A percentile compares a stretch with the other conserved stretches of the same genome.
These are phyloP conservation scores for Aurinia saxatilis DNA, from an alignment of 345 rosid genomes.

Conservation along the genomic window DNA sequence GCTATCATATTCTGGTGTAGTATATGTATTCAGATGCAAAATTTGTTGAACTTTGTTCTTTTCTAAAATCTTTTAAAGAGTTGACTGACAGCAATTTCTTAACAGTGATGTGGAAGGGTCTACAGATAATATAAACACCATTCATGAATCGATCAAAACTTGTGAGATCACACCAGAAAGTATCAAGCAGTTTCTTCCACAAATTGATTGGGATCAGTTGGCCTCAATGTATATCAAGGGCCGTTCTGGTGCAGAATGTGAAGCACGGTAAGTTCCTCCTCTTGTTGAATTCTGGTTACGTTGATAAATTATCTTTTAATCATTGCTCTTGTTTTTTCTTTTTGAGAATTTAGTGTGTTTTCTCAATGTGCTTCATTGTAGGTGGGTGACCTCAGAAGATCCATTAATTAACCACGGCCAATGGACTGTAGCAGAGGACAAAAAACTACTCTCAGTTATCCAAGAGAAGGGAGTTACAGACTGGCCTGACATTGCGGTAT, in stretches of 20 bases:
- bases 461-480: conserved; percentile 53
- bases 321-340: not conserved
- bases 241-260: conserved; percentile 84
- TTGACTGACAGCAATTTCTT: conserved; percentile 10
- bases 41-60: not conserved
- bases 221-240: conserved; percentile 49
- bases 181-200: conserved; percentile 68
- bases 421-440: conserved; percentile 74
- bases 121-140: conserved; percentile 46
- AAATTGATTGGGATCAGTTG: conserved; percentile 74
- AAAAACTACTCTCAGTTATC: conserved; percentile 45
- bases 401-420: conserved; percentile 53
- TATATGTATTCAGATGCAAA: not conserved
- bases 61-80: conserved; percentile 1
- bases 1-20: not conserved
- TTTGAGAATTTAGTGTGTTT: not conserved
- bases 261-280: conserved; percentile 55
- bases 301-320: conserved; percentile 3
- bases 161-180: conserved; percentile 69
- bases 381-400: conserved; percentile 87
- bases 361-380: conserved; percentile 25
- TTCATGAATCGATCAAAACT: conserved; percentile 48
- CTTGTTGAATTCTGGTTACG: not conserved
- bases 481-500: conserved; percentile 66
- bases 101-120: conserved; percentile 38